Percentiles rank a stretch among this genome's conserved stretches.
Conservation (phyloP, 2,329 filamentous ascomycete species). For the Stagonosporopsis tanaceti region DNA sequence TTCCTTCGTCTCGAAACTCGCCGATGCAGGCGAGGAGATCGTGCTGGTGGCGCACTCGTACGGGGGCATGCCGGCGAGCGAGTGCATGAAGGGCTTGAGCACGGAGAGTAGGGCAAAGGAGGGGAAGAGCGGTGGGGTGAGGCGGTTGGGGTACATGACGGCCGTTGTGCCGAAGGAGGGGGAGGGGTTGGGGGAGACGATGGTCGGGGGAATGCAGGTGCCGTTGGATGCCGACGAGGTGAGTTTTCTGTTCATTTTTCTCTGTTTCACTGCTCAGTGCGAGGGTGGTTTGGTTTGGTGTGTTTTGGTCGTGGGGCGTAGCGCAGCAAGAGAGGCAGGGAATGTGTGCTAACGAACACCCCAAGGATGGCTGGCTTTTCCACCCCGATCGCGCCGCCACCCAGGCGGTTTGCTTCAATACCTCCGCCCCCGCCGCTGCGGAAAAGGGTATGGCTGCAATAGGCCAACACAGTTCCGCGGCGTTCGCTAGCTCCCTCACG, state of each 20-base stretch:
- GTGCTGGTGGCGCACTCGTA: constrained; percentile 29
- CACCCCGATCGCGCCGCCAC: constrained; percentile 10
- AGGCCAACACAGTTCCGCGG: constrained; percentile 42
- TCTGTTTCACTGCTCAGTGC: too few relatives aligned
- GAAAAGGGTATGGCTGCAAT: background rate
- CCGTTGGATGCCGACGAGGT: constrained; percentile 9
- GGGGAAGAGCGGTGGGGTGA: constrained; percentile 12
- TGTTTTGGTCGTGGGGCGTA: too few relatives aligned
- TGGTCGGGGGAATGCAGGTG: constrained; percentile 18
- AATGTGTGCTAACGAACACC: too few relatives aligned
- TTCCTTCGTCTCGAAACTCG: constrained; percentile 23
- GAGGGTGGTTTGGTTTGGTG: too few relatives aligned
- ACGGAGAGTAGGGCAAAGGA: constrained; percentile 8
- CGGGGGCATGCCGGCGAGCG: constrained; percentile 18
- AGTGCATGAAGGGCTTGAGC: constrained; percentile 10
- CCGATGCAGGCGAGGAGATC: constrained; percentile 43
- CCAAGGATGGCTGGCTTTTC: constrained; percentile 20
- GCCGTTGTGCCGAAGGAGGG: constrained; percentile 24
- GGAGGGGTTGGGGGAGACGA: constrained; percentile 7
- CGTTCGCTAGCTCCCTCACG: constrained; percentile 43
- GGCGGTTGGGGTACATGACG: constrained; percentile 22
- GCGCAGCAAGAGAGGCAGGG: too few relatives aligned
- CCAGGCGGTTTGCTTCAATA: constrained; percentile 16
- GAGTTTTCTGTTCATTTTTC: background rate
- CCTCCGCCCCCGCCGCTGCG: too few relatives aligned